phyloP scores from a whole-genome alignment of 2,329 filamentous ascomycete genomes.

The Xylariaceae sp. region DNA sequence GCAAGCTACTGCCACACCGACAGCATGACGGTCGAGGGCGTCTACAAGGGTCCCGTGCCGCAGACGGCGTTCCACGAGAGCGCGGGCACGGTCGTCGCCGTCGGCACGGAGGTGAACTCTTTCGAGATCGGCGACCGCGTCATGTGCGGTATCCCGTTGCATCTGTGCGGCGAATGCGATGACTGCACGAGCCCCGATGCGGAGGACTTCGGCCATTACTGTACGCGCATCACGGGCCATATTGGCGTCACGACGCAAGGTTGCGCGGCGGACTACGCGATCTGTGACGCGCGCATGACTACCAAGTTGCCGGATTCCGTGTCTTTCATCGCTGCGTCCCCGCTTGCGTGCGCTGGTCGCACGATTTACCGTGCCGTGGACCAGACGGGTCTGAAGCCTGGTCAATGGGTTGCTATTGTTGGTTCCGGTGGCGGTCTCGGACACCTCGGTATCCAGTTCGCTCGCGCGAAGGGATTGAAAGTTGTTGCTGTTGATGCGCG shows the following conservation, averaged over 20 bases:
- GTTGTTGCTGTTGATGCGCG: slow-evolving; percentile 52
- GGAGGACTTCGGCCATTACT: slow-evolving; percentile 48
- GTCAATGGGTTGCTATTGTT: slow-evolving; percentile 40
- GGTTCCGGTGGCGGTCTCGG: slow-evolving; percentile 49
- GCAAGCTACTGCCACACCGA: slow-evolving; percentile 61
- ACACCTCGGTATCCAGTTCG: slow-evolving; percentile 47
- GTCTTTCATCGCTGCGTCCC: slow-evolving; percentile 47
- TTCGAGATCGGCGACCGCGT: slow-evolving; percentile 50
- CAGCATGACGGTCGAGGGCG: slow-evolving; percentile 47
- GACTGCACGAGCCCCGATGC: slow-evolving; percentile 44
- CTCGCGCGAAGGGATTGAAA: slow-evolving; percentile 43
- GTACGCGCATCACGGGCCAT: slow-evolving; percentile 39
- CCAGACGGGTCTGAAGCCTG: slow-evolving; percentile 34
- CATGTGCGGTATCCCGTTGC: slow-evolving; percentile 50
- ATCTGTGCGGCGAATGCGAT: slow-evolving; percentile 47
- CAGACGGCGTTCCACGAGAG: slow-evolving; percentile 54
- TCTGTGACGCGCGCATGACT: slow-evolving; percentile 43
- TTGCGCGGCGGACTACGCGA: slow-evolving; percentile 52
- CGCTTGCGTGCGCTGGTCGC: slow-evolving; percentile 51
- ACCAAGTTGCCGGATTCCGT: slow-evolving; percentile 45
- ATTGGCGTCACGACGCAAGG: slow-evolving; percentile 49
- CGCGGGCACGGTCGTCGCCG: slow-evolving; percentile 47
- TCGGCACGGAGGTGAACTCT: slow-evolving; percentile 37
- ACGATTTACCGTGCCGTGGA: slow-evolving; percentile 46
- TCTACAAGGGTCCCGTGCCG: slow-evolving; percentile 45